Evolutionary conservation across 495 filamentous ascomycete genomes (phyloP).

Genomic region (Parathielavia appendiculata): DNA sequence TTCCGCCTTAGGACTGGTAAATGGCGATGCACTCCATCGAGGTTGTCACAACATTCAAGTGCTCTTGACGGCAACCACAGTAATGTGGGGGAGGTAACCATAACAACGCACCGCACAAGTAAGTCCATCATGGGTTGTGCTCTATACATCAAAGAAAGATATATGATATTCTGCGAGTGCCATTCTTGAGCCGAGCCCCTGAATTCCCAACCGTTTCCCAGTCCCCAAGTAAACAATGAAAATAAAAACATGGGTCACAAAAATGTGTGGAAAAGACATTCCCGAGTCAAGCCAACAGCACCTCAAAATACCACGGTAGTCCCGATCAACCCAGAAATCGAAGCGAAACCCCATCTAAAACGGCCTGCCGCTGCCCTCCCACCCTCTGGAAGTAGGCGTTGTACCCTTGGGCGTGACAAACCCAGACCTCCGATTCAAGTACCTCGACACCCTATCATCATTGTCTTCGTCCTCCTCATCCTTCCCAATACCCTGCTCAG

Average conservation of each 20-base stretch:
- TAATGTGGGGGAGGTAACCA: background rate
- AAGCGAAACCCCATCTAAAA: slow-evolving; percentile 2
- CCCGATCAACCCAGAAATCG: background rate
- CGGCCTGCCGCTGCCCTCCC: slow-evolving; percentile 17
- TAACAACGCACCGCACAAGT: background rate
- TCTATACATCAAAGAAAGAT: background rate
- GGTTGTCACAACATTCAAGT: no score
- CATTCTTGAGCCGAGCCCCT: background rate
- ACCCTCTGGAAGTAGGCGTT: slow-evolving; percentile 15
- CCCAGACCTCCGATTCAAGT: slow-evolving; percentile 14
- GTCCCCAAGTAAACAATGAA: slow-evolving; percentile 8
- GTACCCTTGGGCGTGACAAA: slow-evolving; percentile 17
- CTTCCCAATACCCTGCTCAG: slow-evolving; percentile 13
- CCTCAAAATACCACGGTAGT: background rate
- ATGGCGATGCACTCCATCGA: background rate
- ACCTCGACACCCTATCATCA: slow-evolving; percentile 15
- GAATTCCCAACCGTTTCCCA: background rate
- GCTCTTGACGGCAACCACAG: background rate
- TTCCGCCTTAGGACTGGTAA: background rate
- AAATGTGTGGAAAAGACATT: background rate
- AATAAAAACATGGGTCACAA: background rate
- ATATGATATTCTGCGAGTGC: slow-evolving; percentile 2
- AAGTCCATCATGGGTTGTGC: background rate
- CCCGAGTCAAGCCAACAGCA: no score
- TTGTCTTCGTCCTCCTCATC: background rate